Base-by-base conservation (phyloP, 345 rosid genomes). In the Syzygium oleosum region DNA sequence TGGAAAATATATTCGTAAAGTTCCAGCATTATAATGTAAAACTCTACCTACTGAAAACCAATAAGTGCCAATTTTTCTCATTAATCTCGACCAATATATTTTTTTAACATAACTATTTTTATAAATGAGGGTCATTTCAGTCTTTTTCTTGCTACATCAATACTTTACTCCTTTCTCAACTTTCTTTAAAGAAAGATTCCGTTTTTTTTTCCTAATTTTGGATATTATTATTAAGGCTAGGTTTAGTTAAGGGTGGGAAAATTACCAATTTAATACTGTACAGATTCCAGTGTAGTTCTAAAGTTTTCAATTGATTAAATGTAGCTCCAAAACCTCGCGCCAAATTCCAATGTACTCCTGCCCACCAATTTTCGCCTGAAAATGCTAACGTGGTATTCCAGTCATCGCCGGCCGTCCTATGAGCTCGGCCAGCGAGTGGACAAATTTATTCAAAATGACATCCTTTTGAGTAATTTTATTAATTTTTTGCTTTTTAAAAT, bases 241-340 rank as follows among this genome's bases (percentile, higher is more conserved):
- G 59, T 55, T 55, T 55, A 55, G 27, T 55, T 21, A 55, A 55
- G 27, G 6, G 27, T 55, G 5, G 25, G n/a, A 0, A 55, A 3
- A 55, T 55, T 55, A 21, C 2, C 21, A 21, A 55, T 55, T 55
- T 21, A 21, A 55, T n/a, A 4, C 21, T 19, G 8, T 23, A 55
- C 22, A 55, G 25, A 55, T 21, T 55, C 59, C 59, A 55, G 21
- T 55, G 59, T 55, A 55, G 59, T 55, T 55, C 10, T 55, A 55
- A 19, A 0, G 8, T 7, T 55, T 21, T 55, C 25, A 3, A 21
- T 55, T 23, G 58, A 4, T 55, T 11, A n/a, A 55, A 55, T 8
- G 8, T 23, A 55, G 0, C 7, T 21, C 58, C 21, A 0, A 7
- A 55, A 9, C 21, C 3, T 21, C 21, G 11, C 2, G 0, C 3